Evolutionary conservation across 2,329 filamentous ascomycete genomes (phyloP), one percentile per base, ranked within the genome.

Genomic region (Aspergillus fischeri): DNA sequence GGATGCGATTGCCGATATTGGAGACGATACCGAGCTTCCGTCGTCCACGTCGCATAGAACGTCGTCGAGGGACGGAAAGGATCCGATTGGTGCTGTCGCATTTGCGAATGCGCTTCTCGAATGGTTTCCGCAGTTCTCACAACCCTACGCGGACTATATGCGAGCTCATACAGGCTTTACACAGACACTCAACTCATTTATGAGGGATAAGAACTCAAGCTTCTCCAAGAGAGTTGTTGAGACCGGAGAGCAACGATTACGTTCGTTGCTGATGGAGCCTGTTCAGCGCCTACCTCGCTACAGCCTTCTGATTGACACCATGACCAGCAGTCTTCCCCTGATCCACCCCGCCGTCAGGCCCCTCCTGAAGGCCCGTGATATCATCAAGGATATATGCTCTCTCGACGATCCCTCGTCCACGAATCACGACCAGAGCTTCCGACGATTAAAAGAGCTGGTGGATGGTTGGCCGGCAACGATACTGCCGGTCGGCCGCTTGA

Each of bases 321-420:
- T 99, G 69, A 85, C 94, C 50, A 86, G 88, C 63, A 92, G 89
- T 59, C 82, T 97, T 20, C 92, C 93, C 4, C 85, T 92, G 52
- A 86, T 89, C 8, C 92, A 97, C 70, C 90, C 92, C 2, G 92
- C 92, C 0, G 81, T 96, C 53, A 88, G 89, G 63, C 82, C 83
- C 2, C 87, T 99, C 76, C 83, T 97, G 45, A 92, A 91, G 70
- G 92, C 94, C 0, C 84, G 93, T 63, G 94, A 97, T 71, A 90
- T 96, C 53, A 92, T 99, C 63, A 92, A 92, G 21, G 94, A 96
- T 54, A 99, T 99, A 47, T 99, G 94, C 74, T 95, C 93, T 17
- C 87, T 97, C 77, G 93, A 97, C 66, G 82, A 89, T 77, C 70
- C 89, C 67, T 67, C 80, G 73, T 66, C 84, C 1, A 74, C 75